Evolutionary conservation across 306 rosid species (phyloP).

Genomic region (Astragalus membranaceus): DNA sequence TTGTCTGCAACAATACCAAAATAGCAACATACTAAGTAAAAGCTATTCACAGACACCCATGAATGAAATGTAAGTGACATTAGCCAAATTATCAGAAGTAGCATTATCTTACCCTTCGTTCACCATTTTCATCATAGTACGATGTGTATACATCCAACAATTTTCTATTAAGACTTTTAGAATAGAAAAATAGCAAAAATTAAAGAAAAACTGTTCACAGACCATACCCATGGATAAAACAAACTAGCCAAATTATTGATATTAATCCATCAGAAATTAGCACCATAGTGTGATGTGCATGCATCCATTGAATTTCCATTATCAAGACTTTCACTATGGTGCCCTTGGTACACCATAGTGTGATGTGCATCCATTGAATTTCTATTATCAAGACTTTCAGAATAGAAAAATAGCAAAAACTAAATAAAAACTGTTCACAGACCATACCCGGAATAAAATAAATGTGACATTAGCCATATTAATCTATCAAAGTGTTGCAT

Average conservation of each 20-base stretch:
- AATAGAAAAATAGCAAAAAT: constrained; percentile 17
- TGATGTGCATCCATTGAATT: constrained; percentile 21
- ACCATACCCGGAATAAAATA: constrained; percentile 28
- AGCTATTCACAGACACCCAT: constrained; percentile 25
- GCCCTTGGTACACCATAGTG: constrained; percentile 25
- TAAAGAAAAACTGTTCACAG: constrained; percentile 24
- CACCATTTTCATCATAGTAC: constrained; percentile 36
- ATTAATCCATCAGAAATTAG: constrained; percentile 34
- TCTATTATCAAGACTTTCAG: constrained; percentile 31
- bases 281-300: constrained; percentile 19
- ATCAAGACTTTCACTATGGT: constrained; percentile 35
- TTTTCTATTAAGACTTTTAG: constrained; percentile 17
- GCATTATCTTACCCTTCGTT: constrained; percentile 47
- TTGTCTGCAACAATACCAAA: constrained; percentile 64
- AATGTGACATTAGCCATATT: constrained; percentile 21
- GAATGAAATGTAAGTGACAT: constrained; percentile 21
- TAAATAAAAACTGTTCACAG: constrained; percentile 24
- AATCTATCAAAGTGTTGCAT: constrained; percentile 34
- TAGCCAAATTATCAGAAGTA: constrained; percentile 30
- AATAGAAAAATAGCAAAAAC: constrained; percentile 16
- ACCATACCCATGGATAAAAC: constrained; percentile 25
- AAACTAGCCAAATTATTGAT: constrained; percentile 22
- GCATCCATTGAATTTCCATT: constrained; percentile 31
- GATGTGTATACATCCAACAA: constrained; percentile 22
- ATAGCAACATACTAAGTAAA: constrained; percentile 30